phyloP scores from a whole-genome alignment of 1,284 basidiomycete genomes.

The Omphalotus olearius region DNA sequence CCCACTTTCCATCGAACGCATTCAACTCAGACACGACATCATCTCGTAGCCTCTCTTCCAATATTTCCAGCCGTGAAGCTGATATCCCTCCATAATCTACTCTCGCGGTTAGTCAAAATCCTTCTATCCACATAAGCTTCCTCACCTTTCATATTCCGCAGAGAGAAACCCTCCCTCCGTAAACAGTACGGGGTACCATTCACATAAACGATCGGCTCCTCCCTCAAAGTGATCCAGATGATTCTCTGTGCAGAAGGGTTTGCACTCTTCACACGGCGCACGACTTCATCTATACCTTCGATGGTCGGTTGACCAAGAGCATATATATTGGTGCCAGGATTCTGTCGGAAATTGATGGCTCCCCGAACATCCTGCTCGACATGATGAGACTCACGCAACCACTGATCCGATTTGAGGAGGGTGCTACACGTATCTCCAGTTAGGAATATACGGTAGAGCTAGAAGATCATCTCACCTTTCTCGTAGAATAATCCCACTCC shows the following conservation, averaged over 20 bases:
- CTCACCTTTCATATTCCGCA: conserved; percentile 84
- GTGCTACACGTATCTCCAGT: conserved; percentile 44
- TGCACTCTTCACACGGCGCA: conserved; percentile 61
- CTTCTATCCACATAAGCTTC: too few species aligned
- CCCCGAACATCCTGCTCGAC: conserved; percentile 77
- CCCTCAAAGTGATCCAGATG: conserved; percentile 91
- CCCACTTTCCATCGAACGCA: conserved; percentile 77
- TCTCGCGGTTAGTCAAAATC: background rate
- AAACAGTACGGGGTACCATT: conserved; percentile 84
- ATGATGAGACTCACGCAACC: conserved; percentile 69
- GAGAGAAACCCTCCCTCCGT: conserved; percentile 73
- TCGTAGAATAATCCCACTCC: conserved; percentile 90
- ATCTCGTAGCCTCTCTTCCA: conserved; percentile 89
- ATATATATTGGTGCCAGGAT: conserved; percentile 83
- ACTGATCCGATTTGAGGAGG: conserved; percentile 88
- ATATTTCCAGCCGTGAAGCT: conserved; percentile 76
- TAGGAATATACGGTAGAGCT: conserved; percentile 3
- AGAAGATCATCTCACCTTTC: conserved; percentile 55
- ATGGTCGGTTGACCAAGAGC: conserved; percentile 92
- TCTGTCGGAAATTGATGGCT: conserved; percentile 91
- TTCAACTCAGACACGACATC: conserved; percentile 86
- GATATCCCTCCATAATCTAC: conserved; percentile 92
- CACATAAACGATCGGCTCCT: conserved; percentile 94
- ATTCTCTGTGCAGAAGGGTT: conserved; percentile 63
- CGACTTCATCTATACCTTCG: conserved; percentile 85